phyloP scores from a whole-genome alignment of 2,329 filamentous ascomycete genomes.

The Bimuria novae-zelandiae region DNA sequence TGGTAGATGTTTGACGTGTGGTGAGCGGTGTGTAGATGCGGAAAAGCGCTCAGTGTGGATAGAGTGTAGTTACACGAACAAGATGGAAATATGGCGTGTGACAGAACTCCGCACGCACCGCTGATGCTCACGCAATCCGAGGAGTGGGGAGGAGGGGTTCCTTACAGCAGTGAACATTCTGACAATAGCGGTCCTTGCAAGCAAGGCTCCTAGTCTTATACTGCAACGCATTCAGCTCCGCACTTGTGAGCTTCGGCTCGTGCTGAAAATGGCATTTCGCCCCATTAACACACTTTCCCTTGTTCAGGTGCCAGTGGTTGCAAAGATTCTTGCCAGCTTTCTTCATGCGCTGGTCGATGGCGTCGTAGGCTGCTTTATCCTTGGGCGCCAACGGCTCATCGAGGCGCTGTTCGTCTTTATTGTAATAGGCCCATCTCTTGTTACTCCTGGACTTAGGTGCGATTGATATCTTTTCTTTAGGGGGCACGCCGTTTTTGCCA shows the following conservation, averaged over 20 bases:
- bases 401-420: slow-evolving; percentile 49
- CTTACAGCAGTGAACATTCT: slow-evolving; percentile 49
- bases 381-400: slow-evolving; percentile 45
- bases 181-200: slow-evolving; percentile 47
- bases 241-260: slow-evolving; percentile 43
- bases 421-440: slow-evolving; percentile 48
- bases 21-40: too few relatives aligned
- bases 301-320: slow-evolving; percentile 41
- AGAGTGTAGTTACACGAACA: too few relatives aligned
- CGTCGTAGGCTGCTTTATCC: slow-evolving; percentile 26
- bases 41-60: too few relatives aligned
- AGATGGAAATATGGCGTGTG: too few relatives aligned
- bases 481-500: slow-evolving; percentile 40
- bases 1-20: too few relatives aligned
- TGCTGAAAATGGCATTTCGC: slow-evolving; percentile 51
- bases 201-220: slow-evolving; percentile 49
- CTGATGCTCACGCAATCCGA: background rate
- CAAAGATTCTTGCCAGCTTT: slow-evolving; percentile 38
- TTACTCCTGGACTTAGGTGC: slow-evolving; percentile 33
- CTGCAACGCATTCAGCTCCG: slow-evolving; percentile 47
- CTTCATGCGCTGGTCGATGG: slow-evolving; percentile 39
- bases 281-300: slow-evolving; percentile 46
- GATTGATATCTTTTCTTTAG: slow-evolving; percentile 46
- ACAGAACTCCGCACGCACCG: too few relatives aligned
- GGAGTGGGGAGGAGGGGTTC: slow-evolving; percentile 5